A percentile compares a stretch with the other conserved stretches of the same genome.
phyloP scores from a whole-genome alignment of 306 rosid species.

The Fragaria vesca region DNA sequence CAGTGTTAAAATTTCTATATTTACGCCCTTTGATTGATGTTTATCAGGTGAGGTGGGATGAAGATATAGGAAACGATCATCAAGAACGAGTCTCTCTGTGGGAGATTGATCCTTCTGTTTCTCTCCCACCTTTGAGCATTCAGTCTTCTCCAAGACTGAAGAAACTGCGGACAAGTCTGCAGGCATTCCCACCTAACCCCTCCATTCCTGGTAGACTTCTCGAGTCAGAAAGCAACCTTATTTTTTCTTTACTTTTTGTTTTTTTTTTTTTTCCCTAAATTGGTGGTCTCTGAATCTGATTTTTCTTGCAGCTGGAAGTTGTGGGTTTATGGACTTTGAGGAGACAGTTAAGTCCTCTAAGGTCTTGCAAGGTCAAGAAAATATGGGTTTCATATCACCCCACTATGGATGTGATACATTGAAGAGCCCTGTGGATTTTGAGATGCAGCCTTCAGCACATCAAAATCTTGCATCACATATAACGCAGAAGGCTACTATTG shows the following conservation, averaged over 20 bases:
- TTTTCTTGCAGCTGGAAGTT: constrained; percentile 52
- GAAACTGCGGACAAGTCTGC: constrained; percentile 84
- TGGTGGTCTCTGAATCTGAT: constrained; percentile 11
- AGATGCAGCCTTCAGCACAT: constrained; percentile 54
- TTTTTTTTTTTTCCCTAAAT: neutral
- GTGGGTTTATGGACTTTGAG: constrained; percentile 83
- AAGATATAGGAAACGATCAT: constrained; percentile 58
- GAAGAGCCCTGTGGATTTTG: constrained; percentile 65
- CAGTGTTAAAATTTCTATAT: constrained; percentile 13
- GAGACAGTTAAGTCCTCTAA: constrained; percentile 89
- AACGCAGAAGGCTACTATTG: constrained; percentile 47
- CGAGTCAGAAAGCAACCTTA: neutral
- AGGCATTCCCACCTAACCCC: constrained; percentile 47
- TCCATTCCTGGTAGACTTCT: constrained; percentile 55
- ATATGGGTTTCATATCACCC: constrained; percentile 77
- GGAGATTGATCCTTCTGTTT: constrained; percentile 87
- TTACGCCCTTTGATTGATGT: constrained; percentile 25
- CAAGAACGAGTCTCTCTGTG: constrained; percentile 83
- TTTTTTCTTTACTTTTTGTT: neutral
- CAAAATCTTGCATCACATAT: constrained; percentile 51
- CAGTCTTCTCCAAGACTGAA: constrained; percentile 92
- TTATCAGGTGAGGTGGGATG: constrained; percentile 91
- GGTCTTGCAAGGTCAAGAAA: constrained; percentile 99
- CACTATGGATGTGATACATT: constrained; percentile 68
- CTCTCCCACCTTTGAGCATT: constrained; percentile 81